Percentiles rank a stretch among this genome's conserved stretches.
These are phyloP conservation scores for Sambucus nigra DNA, from an alignment of 129 eudicot species.

Conservation along the genomic window DNA sequence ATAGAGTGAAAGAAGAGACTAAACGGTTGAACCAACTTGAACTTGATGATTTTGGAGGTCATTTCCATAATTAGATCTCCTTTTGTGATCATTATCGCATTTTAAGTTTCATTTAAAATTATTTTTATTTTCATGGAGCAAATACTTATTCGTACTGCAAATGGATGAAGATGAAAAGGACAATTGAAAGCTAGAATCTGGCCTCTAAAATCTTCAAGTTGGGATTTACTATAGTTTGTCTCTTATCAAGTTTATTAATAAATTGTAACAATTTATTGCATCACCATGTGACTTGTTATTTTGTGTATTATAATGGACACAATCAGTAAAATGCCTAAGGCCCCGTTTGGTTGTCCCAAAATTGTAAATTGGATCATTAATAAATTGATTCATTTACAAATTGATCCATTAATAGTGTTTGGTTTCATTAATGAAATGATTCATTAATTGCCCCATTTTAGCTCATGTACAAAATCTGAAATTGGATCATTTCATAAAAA, in stretches of 20 bases:
- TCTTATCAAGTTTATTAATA: neutral
- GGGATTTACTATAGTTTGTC: conserved; percentile 4
- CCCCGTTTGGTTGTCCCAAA: no score
- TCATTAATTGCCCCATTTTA: no score
- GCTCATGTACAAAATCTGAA: no score
- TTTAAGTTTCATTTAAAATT: neutral
- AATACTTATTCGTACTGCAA: conserved; percentile 31
- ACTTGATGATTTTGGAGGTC: conserved; percentile 92
- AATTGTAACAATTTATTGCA: neutral
- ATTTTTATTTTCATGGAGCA: neutral
- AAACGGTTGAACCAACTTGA: conserved; percentile 65
- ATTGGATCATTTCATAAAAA: no score
- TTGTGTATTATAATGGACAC: no score
- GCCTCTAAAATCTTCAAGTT: conserved; percentile 93
- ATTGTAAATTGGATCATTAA: no score
- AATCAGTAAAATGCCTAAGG: no score
- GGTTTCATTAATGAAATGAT: no score
- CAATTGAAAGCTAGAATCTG: conserved; percentile 81
- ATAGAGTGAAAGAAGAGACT: conserved; percentile 83
- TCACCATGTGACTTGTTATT: neutral
- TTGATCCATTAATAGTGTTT: no score
- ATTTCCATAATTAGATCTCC: neutral
- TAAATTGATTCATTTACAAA: no score
- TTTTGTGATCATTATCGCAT: no score
- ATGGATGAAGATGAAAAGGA: conserved; percentile 92